Conservation (phyloP, 768 basidiomycete genomes). For the Coprinellus micaceus region DNA sequence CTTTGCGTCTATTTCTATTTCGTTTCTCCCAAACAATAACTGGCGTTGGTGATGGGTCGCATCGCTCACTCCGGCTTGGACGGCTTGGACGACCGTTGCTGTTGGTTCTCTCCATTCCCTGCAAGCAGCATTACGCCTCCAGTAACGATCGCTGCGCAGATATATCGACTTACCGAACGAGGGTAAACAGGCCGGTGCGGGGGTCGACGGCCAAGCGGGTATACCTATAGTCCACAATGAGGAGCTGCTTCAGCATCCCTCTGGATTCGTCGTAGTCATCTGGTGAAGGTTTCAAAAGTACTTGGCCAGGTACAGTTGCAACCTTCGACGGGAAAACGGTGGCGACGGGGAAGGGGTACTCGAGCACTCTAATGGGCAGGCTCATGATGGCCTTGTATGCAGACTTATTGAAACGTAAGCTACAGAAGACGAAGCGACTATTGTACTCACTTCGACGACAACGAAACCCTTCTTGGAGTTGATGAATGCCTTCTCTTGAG, state of each 20-base stretch:
- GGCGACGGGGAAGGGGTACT: constrained; percentile 74
- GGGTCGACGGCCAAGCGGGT: constrained; percentile 87
- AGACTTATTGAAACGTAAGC: constrained; percentile 51
- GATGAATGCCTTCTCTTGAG: constrained; percentile 79
- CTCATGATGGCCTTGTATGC: constrained; percentile 79
- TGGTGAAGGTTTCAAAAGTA: constrained; percentile 25
- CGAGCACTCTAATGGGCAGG: constrained; percentile 62
- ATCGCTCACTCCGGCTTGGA: constrained; percentile 62
- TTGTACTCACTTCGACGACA: constrained; percentile 77
- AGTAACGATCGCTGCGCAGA: not conserved
- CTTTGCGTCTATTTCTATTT: constrained; percentile 89
- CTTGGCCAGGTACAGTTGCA: constrained; percentile 27
- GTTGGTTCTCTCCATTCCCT: constrained; percentile 89
- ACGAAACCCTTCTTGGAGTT: constrained; percentile 68
- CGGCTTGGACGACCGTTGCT: constrained; percentile 60
- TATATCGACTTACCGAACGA: constrained; percentile 59
- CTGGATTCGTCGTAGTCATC: constrained; percentile 28
- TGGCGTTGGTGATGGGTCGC: constrained; percentile 58
- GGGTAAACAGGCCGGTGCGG: constrained; percentile 73
- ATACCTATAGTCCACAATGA: constrained; percentile 87
- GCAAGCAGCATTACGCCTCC: constrained; percentile 1
- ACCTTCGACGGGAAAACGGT: constrained; percentile 65
- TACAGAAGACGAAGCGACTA: constrained; percentile 1
- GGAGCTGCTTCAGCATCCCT: constrained; percentile 47
- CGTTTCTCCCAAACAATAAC: constrained; percentile 76